Evolutionary conservation across 768 basidiomycete species (phyloP), one percentile per base, ranked within the genome.

Genomic region (Suillus alpinus): DNA sequence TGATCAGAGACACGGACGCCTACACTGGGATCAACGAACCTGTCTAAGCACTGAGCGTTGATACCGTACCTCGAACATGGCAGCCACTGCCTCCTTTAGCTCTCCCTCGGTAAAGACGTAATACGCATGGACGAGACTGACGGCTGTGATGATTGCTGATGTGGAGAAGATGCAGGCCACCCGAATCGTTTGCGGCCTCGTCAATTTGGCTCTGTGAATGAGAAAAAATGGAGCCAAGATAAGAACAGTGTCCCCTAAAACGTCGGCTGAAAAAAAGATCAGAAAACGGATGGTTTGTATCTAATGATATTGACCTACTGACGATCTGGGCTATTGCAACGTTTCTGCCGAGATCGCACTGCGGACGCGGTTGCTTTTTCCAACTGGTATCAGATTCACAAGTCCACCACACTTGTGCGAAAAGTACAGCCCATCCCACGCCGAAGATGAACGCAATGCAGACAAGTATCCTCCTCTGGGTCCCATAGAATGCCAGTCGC

Each of bases 251-350:
- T 49, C 47, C 16, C 47, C 47, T 16, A 49, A 9, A 49, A 49
- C 26, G 8, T 49, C 47, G 14, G 47, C 47, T 49, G 47, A 29
- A 63, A 56, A 2, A 50, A 57, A 32, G 68, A 26, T 49, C 47
- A 49, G 26, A 49, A 26, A 26, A 49, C 8, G 1, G 1, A 49
- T 9, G 8, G 16, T 16, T 49, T 16, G 8, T 29, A 49, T 31
- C 29, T 9, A 29, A 16, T 16, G 1, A 14, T 29, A 14, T 5
- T 14, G 7, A 49, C 47, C 4, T 16, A 49, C 47, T 49, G 26
- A 49, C 47, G 16, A 49, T 49, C 47, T 49, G 47, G 16, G 47
- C 26, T 49, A 49, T 29, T 8, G 47, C 47, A 8, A 49, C 47
- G 29, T 49, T 16, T 29, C 47, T 49, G 47, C 47, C 47, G 16